Evolutionary conservation across 2,329 filamentous ascomycete species (phyloP), one percentile per base, ranked within the genome.

Genomic region (Coleophoma eucalyptorum): DNA sequence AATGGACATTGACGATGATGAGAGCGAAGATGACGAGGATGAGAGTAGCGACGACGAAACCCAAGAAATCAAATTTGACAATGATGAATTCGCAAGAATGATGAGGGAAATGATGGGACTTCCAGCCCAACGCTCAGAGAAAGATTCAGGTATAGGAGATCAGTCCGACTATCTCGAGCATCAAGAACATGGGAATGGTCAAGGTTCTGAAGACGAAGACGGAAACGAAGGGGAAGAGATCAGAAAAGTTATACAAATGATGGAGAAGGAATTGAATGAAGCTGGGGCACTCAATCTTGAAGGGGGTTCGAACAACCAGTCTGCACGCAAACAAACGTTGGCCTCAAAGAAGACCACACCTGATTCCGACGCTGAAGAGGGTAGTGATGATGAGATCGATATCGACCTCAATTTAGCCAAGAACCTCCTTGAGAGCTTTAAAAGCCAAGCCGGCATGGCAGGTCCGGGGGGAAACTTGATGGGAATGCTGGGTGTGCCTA

Each of bases 81-180:
- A 97, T 67, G 82, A 85, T 34, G 87, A 93, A 49, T 96, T 97
- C 59, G 79, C 87, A 8, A 81, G 75, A 48, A 90, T 96, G 79
- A 96, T 99, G 90, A 83, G 84, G 53, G 89, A 95, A 64, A 92
- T 95, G 85, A 92, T 94, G 86, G 89, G 89, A 0, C 75, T 84
- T 42, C 74, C 77, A 21, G 59, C 69, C 0, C 63, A 61, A 31
- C 43, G 48, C 11, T 51, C 57, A n/a, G 50, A 48, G n/a, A 26
- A 3, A 26, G 10, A 8, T 26, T 26, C 26, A 26, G 26, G 26
- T 8, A 26, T 3, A 7, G 4, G 26, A 26, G 50, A 46, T n/a
- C 42, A 47, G 11, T 21, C 18, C 15, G 37, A 16, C 31, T 12
- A 32, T 45, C 51, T 3, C 46, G 37, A 31, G 46, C 43, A 12